Evolutionary conservation across 2,329 filamentous ascomycete genomes (phyloP), one percentile per base, ranked within the genome.

Genomic region (Diplocarpon rosae): DNA sequence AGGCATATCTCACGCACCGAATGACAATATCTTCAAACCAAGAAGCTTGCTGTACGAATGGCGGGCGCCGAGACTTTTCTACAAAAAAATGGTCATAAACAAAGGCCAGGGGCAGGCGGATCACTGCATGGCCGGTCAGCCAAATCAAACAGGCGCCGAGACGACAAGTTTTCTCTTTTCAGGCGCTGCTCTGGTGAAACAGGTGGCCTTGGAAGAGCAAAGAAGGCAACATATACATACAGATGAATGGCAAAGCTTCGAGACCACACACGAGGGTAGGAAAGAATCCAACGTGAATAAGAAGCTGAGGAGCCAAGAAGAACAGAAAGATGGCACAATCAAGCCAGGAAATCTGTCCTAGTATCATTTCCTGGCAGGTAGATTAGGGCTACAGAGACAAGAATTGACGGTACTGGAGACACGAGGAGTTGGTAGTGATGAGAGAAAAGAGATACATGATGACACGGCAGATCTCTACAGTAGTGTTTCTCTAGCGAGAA

Each of bases 21-120:
- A 90, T 73, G 39, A 88, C 83, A 35, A 87, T 62, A 58, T 89
- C 83, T 61, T 90, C 84, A 58, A 89, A 90, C 1, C 76, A 65
- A 2, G 80, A 78, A n/a, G 83, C 77, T 43, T 72, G 71, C 53
- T 73, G 77, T n/a, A 81, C 74, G 53, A 88, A 88, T 1, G 75
- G 72, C 5, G 76, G 68, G 50, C 69, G 71, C 5, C 69, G 52
- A 20, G 68, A 55, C 43, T 57, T 59, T 5, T 62, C 58, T 0
- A 68, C 66, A 32, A 78, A 62, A 52, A 73, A 75, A 45, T 77
- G 70, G 56, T 83, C 78, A 36, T 63, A 62, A 31, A 83, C 49
- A 53, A 85, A 75, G 37, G 69, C 62, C 35, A 66, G 64, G 13
- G 83, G 83, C 16, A 86, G 63, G 51, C 70, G 59, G 35, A 80